Conservation (phyloP, 768 basidiomycete genomes). For the Fibroporia radiculosa region DNA sequence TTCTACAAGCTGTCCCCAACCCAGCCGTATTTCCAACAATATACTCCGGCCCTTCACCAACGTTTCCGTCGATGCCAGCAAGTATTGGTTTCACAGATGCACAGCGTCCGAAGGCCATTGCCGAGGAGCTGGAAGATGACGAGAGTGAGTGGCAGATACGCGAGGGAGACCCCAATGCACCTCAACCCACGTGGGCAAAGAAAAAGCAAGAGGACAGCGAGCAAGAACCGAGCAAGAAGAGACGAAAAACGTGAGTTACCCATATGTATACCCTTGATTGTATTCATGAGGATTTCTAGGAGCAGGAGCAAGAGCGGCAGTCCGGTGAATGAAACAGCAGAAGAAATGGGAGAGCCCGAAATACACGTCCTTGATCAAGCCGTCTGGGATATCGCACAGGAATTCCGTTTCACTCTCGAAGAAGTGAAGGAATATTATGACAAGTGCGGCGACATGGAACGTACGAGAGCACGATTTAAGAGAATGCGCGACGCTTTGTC, state of each 20-base stretch:
- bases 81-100: constrained; percentile 20
- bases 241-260: constrained; percentile 32
- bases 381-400: constrained; percentile 57
- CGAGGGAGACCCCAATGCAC: constrained; percentile 40
- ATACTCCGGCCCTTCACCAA: constrained; percentile 8
- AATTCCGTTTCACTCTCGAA: constrained; percentile 63
- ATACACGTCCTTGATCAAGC: constrained; percentile 62
- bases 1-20: constrained; percentile 8
- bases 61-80: background rate
- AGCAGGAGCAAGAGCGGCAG: constrained; percentile 2
- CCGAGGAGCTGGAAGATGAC: constrained; percentile 64
- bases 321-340: constrained; percentile 3
- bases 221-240: constrained; percentile 31
- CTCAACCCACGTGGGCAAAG: constrained; percentile 67
- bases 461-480: constrained; percentile 57
- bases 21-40: constrained; percentile 7
- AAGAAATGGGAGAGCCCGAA: background rate
- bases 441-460: constrained; percentile 61
- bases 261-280: background rate
- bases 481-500: constrained; percentile 48
- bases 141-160: constrained; percentile 61
- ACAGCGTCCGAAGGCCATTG: constrained; percentile 38
- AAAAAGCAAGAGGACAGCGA: constrained; percentile 37
- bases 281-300: background rate
- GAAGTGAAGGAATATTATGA: constrained; percentile 79